Base-by-base conservation (phyloP, 164 flowering plant genomes). In the Vitis rupestris region DNA sequence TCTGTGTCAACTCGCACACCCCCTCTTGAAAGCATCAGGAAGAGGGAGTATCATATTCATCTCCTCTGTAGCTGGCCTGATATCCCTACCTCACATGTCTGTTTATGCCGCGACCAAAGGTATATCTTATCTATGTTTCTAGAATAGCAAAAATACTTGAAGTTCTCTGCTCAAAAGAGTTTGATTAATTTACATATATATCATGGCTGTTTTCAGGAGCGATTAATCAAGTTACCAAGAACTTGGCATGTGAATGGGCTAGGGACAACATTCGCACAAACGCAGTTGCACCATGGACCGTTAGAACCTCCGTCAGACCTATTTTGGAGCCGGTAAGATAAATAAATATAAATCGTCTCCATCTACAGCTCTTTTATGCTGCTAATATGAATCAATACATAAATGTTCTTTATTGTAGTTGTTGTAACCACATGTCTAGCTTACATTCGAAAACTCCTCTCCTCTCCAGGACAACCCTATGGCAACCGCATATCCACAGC, bases 211-310 rank as follows among this genome's bases (percentile, higher is more conserved):
- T 16, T 56, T 58, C 10, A 86, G 90, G 85, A 65, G 89, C 89
- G 1, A 74, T 85, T 10, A 85, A 85, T 73, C 89, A 85, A 73
- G 16, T 82, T 1, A 74, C 85, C 0, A 87, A 62, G 72, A 83
- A 75, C 51, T 75, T 87, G 72, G 89, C 91, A 0, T 83, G 84
- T 54, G 91, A 84, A 50, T 87, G 91, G 91, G 85, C 86, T 11
- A 81, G 81, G 58, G 90, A 85, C 65, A 81, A 79, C 27, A 83
- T 87, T 15, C 76, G 89, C 1, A 31, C 59, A 17, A 87, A 87
- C 54, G 17, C 80, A 2, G 87, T 85, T n/a, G 79, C 87, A 1
- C 90, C 88, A 3, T 75, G 79, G 78, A 62, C 23, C 8, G 73
- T 74, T 70, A 69, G 16, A 48, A 81, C 86, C 11, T 13, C 75